Evolutionary conservation across 352 stramenopile genomes (phyloP), one percentile per base, ranked within the genome.

Genomic region (Globisporangium paroecandrum): DNA sequence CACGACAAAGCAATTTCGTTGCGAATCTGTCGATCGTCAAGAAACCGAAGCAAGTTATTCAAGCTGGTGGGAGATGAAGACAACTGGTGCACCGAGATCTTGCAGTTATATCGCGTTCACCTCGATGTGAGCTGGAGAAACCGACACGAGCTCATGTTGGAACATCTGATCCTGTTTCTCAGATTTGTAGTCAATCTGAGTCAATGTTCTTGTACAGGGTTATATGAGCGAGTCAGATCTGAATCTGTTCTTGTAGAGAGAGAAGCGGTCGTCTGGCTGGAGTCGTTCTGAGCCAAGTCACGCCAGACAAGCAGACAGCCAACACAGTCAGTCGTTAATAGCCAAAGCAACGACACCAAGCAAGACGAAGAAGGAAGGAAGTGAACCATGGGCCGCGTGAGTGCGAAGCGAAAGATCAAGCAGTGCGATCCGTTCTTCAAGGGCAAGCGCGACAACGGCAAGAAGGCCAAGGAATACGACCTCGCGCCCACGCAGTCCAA

Each of bases 351-450:
- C 36, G 7, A 41, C 29, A 32, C 29, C 3, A 32, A 46, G 7
- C 34, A 58, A 36, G 24, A 18, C 24, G 4, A 54, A 32, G 12
- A 24, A 27, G 25, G 36, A 7, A 22, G 32, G 1, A 18, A 29
- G 38, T 2, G 1, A n/a, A 41, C 2, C 58, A 93, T 93, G 87
- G 87, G 85, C 1, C 83, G 85, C 34, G 76, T 95, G 53, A 75
- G 70, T 41, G 76, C 75, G 53, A 95, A 95, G 78, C 83, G 85
- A 69, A 95, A 95, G 78, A 74, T 95, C 56, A 95, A 95, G 81
- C 76, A 89, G 66, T 91, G 83, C 76, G 87, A 95, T 63, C 87
- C 87, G 68, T 93, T 93, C 78, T 95, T 93, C 71, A 93, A 93
- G 72, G 87, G 85, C 34, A 89, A 82, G 70, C 81, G 84, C 51